Conservation (phyloP, 2,329 filamentous ascomycete genomes). For the Beauveria bassiana region DNA sequence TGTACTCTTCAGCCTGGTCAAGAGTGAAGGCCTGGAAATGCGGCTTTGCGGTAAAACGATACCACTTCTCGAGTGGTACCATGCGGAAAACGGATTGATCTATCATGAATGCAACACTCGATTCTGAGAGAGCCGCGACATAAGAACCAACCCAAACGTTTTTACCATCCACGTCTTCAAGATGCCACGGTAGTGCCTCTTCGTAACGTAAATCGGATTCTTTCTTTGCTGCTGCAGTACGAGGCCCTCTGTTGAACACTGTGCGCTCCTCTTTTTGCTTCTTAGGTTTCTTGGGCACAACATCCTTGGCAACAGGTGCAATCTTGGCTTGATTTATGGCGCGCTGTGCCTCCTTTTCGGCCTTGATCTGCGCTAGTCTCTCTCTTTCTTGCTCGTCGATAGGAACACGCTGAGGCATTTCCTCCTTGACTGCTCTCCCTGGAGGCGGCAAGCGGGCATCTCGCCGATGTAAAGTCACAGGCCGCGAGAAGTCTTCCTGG, state of each 20-base stretch:
- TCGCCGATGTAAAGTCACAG: slow-evolving; percentile 80
- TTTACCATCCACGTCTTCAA: slow-evolving; percentile 94
- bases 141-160: slow-evolving; percentile 92
- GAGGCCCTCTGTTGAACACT: slow-evolving; percentile 76
- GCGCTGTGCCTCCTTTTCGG: slow-evolving; percentile 76
- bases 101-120: slow-evolving; percentile 72
- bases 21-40: slow-evolving; percentile 70
- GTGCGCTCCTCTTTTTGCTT: slow-evolving; percentile 78
- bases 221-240: slow-evolving; percentile 71
- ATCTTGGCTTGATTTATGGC: slow-evolving; percentile 89
- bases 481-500: slow-evolving; percentile 75
- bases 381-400: slow-evolving; percentile 54
- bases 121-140: slow-evolving; percentile 78
- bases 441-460: slow-evolving; percentile 67
- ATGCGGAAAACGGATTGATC: slow-evolving; percentile 66
- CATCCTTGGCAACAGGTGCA: slow-evolving; percentile 65
- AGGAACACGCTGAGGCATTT: slow-evolving; percentile 35
- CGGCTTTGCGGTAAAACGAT: slow-evolving; percentile 75
- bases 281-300: slow-evolving; percentile 41
- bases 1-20: slow-evolving; percentile 77
- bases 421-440: slow-evolving; percentile 55
- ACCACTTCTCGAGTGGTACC: slow-evolving; percentile 93
- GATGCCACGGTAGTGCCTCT: slow-evolving; percentile 90
- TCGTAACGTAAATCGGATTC: slow-evolving; percentile 73
- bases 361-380: slow-evolving; percentile 60